Base-by-base conservation (phyloP, 176 grass and related monocot species). In the Aegilops longissima region DNA sequence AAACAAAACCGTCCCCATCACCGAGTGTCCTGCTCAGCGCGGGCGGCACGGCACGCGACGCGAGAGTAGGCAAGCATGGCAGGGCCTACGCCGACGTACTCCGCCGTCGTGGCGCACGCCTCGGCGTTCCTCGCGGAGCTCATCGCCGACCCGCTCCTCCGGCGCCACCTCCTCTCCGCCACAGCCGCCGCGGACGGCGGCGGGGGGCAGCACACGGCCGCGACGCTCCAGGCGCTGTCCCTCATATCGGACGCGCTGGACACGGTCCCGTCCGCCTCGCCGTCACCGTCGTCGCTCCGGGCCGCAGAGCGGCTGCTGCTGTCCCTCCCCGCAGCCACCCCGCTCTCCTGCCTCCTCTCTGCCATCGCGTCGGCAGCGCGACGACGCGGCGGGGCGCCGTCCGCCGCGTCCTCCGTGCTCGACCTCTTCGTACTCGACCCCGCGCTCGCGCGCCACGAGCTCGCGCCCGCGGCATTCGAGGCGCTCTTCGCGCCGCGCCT, bases 391-490 rank as follows among this genome's bases (percentile, higher is more conserved):
- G 81, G 88, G 2, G 77, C 45, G 6, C n/a, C 71, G 0, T 83
- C 88, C 10, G 88, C 88, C 0, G 92, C 92, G 0, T 42, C 79
- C 77, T 56, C 89, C 3, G 87, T 94, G 77, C 89, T 94, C 18
- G 92, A 94, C 77, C 84, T 91, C 44, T 91, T 94, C 78, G 76
- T 78, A 45, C 87, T 94, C 30, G 92, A 94, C 36, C 92, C 92
- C 0, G 80, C 89, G 2, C 92, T 94, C 3, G 87, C 92, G 56
- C 89, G 92, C 18, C 84, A 91, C 78, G 87, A 94, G 77, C 36
- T 94, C 84, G 89, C 89, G 61, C 89, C 89, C 0, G 59, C 71
- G 18, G 81, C 85, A n/a, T 94, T 94, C 76, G 92, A 94, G 81
- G 87, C 77, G 56, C 89, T 94, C 76, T 94, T 94, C 84, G 84